Base-by-base conservation (phyloP, 352 stramenopile genomes). In the Phytophthora pistaciae region DNA sequence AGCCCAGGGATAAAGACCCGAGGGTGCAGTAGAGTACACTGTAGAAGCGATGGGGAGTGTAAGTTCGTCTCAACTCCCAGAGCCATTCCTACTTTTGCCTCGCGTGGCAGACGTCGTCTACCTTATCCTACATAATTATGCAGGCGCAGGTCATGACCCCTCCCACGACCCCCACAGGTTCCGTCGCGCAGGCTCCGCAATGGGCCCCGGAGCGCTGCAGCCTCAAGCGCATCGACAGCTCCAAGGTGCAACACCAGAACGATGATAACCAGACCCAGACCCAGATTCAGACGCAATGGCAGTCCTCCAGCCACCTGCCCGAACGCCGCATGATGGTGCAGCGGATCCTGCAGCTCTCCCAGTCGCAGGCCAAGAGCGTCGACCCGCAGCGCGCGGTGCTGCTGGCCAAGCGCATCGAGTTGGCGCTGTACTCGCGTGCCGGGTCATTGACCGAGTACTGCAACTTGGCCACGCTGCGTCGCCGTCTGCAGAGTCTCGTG, bases 371-470 rank as follows among this genome's bases (percentile, higher is more conserved):
- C 33, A 85, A 68, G 56, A 64, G 66, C 48, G 56, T 60, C 42
- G 60, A 59, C 31, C 36, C 58, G 4, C 27, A 69, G 11, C 42
- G 70, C 33, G 65, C 60, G n/a, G 68, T 79, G 65, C 31, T 79
- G 23, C 72, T 94, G 23, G 87, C 85, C 3, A 93, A 92, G 56
- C 88, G 82, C 54, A 92, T 95, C 54, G 88, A 95, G 40, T 36
- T 95, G 9, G 87, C 82, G 13, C 60, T 95, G 23, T 95, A 95
- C 68, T 87, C 85, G 8, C 82, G 83, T 21, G 88, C 88, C 7
- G 83, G 72, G 0, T 93, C 84, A 3, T 56, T 92, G 44, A 77
- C 75, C 38, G 88, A 95, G 66, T 95, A 93, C 68, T 77, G 75
- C 50, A 91, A 93, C 69, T 61, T 88, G 48, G 78, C 82, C 25